Conservation (phyloP, 2,329 filamentous ascomycete species). For the Epichloe gansuensis region DNA sequence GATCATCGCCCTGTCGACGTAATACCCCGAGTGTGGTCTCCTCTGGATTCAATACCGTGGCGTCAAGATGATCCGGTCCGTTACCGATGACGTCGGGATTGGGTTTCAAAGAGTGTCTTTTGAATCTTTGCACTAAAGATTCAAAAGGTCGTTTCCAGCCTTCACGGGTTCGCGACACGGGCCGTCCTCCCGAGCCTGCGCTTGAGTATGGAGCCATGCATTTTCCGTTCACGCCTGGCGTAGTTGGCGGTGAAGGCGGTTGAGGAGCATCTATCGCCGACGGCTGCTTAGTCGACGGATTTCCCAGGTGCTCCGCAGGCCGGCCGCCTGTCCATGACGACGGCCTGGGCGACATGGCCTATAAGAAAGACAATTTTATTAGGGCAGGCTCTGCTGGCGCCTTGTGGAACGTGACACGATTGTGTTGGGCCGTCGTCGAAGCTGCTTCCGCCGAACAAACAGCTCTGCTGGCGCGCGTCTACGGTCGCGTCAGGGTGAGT, state of each 20-base stretch:
- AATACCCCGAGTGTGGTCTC: background rate
- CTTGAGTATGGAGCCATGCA: background rate
- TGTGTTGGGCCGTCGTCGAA: background rate
- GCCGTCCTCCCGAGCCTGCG: no score
- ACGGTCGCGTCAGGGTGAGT: background rate
- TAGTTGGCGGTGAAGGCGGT: background rate
- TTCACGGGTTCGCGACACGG: background rate
- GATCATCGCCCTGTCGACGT: background rate
- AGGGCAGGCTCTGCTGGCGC: background rate
- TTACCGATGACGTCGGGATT: background rate
- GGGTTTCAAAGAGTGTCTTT: conserved; percentile 1
- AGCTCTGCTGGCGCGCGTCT: background rate
- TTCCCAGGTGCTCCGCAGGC: background rate
- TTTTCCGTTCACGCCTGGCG: background rate
- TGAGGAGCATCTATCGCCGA: background rate
- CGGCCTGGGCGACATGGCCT: background rate
- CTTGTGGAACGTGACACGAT: background rate
- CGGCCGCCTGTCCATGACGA: background rate
- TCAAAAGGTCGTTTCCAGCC: conserved; percentile 7
- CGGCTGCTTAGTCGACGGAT: background rate
- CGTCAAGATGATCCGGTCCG: background rate
- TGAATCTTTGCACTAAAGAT: conserved; percentile 1
- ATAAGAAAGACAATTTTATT: no score
- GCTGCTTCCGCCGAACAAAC: background rate
- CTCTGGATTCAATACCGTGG: background rate